These are phyloP conservation scores for Entrophospora sp. DNA, from an alignment of 192 early-diverging fungal genomes.

Conservation along the genomic window DNA sequence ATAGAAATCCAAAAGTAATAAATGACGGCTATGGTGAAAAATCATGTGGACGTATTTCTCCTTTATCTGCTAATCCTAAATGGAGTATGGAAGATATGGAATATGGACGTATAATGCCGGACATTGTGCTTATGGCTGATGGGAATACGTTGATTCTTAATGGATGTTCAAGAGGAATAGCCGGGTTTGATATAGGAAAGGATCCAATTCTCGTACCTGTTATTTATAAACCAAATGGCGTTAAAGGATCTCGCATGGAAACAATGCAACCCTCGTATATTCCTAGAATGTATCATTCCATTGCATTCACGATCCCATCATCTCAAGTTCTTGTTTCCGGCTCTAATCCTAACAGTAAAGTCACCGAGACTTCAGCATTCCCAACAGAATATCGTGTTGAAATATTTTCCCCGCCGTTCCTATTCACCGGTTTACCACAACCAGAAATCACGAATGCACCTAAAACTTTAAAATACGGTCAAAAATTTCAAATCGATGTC, in stretches of 20 bases:
- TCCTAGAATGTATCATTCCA: slow-evolving; percentile 56
- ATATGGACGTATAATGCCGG: slow-evolving; percentile 30
- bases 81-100: slow-evolving; percentile 36
- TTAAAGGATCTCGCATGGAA: slow-evolving; percentile 31
- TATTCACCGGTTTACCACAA: slow-evolving; percentile 29
- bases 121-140: slow-evolving; percentile 27
- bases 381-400: slow-evolving; percentile 48
- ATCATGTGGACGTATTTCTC: slow-evolving; percentile 32
- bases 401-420: slow-evolving; percentile 42
- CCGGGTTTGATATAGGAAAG: slow-evolving; percentile 16
- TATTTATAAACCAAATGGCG: slow-evolving; percentile 43
- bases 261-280: slow-evolving; percentile 41
- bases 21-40: slow-evolving; percentile 23
- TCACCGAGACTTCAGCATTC: slow-evolving; percentile 25
- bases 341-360: slow-evolving; percentile 43
- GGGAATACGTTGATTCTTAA: slow-evolving; percentile 28
- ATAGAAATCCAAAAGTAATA: slow-evolving; percentile 21
- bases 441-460: slow-evolving; percentile 33
- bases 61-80: slow-evolving; percentile 19
- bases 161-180: slow-evolving; percentile 26
- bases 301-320: slow-evolving; percentile 40
- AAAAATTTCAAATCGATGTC: slow-evolving; percentile 5
- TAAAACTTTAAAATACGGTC: slow-evolving; percentile 7
- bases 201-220: slow-evolving; percentile 43
- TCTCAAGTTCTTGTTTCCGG: slow-evolving; percentile 51